phyloP scores from a whole-genome alignment of 345 rosid species.

The Lagerstroemia speciosa region DNA sequence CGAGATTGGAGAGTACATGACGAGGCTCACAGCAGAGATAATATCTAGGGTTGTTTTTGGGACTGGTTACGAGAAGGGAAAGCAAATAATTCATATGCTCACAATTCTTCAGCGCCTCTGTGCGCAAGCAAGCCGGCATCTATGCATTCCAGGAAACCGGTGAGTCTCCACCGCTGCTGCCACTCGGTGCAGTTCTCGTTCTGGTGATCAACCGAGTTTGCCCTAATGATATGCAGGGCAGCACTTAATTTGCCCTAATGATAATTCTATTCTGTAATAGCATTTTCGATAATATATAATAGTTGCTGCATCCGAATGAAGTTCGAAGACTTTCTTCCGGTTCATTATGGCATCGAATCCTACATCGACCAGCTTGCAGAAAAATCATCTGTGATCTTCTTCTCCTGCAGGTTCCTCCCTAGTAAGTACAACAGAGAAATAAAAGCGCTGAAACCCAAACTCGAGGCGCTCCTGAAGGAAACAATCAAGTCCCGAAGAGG shows the following conservation, averaged over 20 bases:
- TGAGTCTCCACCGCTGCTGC: conserved; percentile 4
- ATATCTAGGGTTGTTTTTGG: conserved; percentile 83
- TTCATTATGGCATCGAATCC: too few relatives aligned
- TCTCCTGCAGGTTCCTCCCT: conserved; percentile 57
- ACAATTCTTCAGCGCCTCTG: conserved; percentile 54
- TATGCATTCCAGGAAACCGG: conserved; percentile 94
- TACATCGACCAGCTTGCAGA: too few relatives aligned
- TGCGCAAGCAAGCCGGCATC: conserved; percentile 67
- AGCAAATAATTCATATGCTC: conserved; percentile 47
- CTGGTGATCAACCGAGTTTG: too few relatives aligned
- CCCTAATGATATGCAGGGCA: too few relatives aligned
- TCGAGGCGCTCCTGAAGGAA: conserved; percentile 71
- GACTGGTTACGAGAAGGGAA: conserved; percentile 66
- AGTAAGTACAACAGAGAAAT: conserved; percentile 78
- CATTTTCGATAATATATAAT: too few relatives aligned
- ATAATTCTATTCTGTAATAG: too few relatives aligned
- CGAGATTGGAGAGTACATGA: conserved; percentile 70
- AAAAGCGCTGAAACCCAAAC: conserved; percentile 58
- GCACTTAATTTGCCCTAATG: too few relatives aligned
- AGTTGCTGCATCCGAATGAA: too few relatives aligned
- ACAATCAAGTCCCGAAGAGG: conserved; percentile 62
- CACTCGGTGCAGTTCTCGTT: too few relatives aligned
- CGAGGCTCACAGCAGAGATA: conserved; percentile 65
- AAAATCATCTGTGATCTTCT: neutral
- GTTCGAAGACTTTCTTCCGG: too few relatives aligned